These are phyloP conservation scores for Trypanosoma boissoni DNA, from an alignment of 208 protist genomes.

Conservation along the genomic window DNA sequence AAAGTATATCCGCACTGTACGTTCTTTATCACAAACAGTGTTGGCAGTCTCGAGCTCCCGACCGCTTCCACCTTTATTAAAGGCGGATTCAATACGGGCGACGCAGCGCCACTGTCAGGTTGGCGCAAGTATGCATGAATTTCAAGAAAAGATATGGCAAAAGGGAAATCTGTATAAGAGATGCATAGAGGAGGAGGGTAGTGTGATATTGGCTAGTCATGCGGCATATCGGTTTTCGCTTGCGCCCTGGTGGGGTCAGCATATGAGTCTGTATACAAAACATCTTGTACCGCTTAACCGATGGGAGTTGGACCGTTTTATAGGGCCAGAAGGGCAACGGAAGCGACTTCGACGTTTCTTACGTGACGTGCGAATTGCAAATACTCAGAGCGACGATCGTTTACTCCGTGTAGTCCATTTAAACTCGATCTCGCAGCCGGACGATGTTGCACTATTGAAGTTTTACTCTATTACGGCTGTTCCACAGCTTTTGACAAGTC, in stretches of 20 bases:
- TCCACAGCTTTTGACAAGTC: constrained; percentile 17
- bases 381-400: not conserved
- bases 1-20: constrained; percentile 11
- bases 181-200: constrained; percentile 14
- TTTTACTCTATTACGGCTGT: constrained; percentile 28
- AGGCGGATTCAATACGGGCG: not conserved
- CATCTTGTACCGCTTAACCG: constrained; percentile 14
- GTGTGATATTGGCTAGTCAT: constrained; percentile 21
- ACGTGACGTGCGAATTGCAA: constrained; percentile 14
- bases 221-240: constrained; percentile 31
- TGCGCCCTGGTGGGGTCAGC: constrained; percentile 28
- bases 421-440: constrained; percentile 1
- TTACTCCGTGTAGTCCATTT: constrained; percentile 7
- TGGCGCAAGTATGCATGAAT: constrained; percentile 1
- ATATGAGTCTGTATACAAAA: constrained; percentile 17
- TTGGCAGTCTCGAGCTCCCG: not conserved
- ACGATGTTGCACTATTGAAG: constrained; percentile 26
- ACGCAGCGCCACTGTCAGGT: constrained; percentile 1
- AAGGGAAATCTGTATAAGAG: constrained; percentile 6
- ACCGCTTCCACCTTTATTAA: not conserved
- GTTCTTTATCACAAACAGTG: not conserved
- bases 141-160: constrained; percentile 6
- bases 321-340: constrained; percentile 30
- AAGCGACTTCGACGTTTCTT: constrained; percentile 28
- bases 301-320: constrained; percentile 33